A percentile compares a stretch with the other conserved stretches of the same genome.
Evolutionary conservation across 1,284 basidiomycete genomes (phyloP).

Genomic region (Mycosarcoma maydis): DNA sequence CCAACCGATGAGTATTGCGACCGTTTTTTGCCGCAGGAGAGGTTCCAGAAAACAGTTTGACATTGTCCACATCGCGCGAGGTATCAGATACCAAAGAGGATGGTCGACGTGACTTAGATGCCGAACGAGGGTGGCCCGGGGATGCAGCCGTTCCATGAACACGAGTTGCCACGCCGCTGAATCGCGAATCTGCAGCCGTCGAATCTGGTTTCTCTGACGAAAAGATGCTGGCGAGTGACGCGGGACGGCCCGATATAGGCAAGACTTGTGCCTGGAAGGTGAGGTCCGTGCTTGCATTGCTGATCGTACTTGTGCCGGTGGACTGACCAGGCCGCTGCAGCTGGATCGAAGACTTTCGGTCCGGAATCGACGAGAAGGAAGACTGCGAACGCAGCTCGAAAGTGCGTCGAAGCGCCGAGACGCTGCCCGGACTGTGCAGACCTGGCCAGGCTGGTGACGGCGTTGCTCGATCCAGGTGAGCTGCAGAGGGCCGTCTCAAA

Average conservation of each 20-base stretch:
- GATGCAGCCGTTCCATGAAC: constrained; percentile 4
- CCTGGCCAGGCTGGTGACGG: constrained; percentile 12
- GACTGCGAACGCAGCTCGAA: constrained; percentile 44
- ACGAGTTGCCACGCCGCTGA: constrained; percentile 3
- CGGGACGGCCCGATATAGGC: constrained; percentile 44
- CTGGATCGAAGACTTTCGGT: constrained; percentile 37
- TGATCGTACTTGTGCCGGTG: constrained; percentile 16
- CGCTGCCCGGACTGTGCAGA: constrained; percentile 25
- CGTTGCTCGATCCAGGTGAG: constrained; percentile 5
- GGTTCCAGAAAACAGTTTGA: background rate
- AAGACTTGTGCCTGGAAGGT: constrained; percentile 51
- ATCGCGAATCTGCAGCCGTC: constrained; percentile 3
- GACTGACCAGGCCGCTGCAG: constrained; percentile 11
- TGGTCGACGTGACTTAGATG: constrained; percentile 4
- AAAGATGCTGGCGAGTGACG: constrained; percentile 54
- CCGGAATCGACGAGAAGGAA: constrained; percentile 35
- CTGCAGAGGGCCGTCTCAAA: constrained; percentile 9
- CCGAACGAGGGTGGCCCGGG: constrained; percentile 15
- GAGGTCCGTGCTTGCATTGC: constrained; percentile 29
- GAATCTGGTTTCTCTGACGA: constrained; percentile 9
- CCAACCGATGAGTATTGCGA: constrained; percentile 9
- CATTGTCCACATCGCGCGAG: background rate
- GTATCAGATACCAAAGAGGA: constrained; percentile 3
- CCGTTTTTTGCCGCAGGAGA: constrained; percentile 3
- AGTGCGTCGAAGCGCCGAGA: constrained; percentile 21